Evolutionary conservation across 805 yeast genomes (phyloP).

Genomic region (Cyberlindnera meyerae): DNA sequence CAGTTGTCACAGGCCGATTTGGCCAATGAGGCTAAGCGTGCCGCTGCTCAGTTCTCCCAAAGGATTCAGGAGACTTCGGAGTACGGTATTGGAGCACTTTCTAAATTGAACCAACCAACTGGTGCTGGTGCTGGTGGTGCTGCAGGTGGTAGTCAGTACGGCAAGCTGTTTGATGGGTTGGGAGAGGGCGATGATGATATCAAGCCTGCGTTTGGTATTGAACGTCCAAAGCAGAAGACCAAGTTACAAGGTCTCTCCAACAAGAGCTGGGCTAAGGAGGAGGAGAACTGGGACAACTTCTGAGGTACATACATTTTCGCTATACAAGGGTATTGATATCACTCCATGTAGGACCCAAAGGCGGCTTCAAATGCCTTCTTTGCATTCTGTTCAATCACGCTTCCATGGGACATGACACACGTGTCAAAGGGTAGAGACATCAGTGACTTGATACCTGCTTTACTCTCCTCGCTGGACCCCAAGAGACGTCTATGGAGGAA

Average conservation of each 20-base stretch:
- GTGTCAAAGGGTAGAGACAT: constrained; percentile 41
- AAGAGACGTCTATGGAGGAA: constrained; percentile 26
- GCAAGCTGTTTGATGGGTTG: constrained; percentile 53
- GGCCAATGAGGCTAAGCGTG: constrained; percentile 77
- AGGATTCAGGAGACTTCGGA: constrained; percentile 85
- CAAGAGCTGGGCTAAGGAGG: constrained; percentile 40
- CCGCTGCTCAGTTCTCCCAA: constrained; percentile 96
- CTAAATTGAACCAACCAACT: constrained; percentile 36
- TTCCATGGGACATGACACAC: constrained; percentile 59
- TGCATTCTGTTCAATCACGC: constrained; percentile 41
- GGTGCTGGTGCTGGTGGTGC: too few relatives aligned
- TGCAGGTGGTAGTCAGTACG: constrained; percentile 40
- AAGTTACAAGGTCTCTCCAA: constrained; percentile 45
- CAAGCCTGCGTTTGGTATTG: constrained; percentile 64
- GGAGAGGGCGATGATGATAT: constrained; percentile 36
- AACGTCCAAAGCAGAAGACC: constrained; percentile 55
- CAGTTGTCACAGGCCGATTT: constrained; percentile 77
- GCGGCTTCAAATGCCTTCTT: constrained; percentile 23
- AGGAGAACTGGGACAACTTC: constrained; percentile 69
- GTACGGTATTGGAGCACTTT: constrained; percentile 62
- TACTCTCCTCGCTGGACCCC: constrained; percentile 11
- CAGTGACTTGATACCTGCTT: constrained; percentile 15
- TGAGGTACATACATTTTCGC: too few relatives aligned
- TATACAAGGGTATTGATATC: too few relatives aligned
- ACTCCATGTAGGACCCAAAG: constrained; percentile 14